These are phyloP conservation scores for Juglanconis sp. DNA, from an alignment of 2,329 filamentous ascomycete genomes.

Conservation along the genomic window DNA sequence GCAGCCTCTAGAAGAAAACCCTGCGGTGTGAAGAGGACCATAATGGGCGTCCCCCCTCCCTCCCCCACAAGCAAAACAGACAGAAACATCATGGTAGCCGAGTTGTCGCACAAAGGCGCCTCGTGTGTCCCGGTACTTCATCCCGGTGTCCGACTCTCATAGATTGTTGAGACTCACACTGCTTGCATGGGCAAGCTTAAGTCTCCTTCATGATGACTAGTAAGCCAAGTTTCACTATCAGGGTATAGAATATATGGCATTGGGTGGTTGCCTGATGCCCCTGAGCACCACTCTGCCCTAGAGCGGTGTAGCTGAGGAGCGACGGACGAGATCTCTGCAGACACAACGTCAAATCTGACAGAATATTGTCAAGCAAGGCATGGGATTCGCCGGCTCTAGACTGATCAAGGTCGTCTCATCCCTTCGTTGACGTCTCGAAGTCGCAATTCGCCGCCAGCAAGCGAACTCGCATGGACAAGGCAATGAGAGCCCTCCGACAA, in stretches of 20 bases:
- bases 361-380: not conserved
- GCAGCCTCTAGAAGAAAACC: not conserved
- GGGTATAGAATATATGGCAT: not conserved
- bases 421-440: not conserved
- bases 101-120: not conserved
- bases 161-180: not conserved
- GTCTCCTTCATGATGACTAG: too few species aligned
- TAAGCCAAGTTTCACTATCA: not conserved
- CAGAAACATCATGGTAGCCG: not conserved
- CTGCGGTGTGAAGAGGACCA: not conserved
- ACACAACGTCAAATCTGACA: not conserved
- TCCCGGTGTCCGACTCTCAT: not conserved
- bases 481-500: not conserved
- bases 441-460: not conserved
- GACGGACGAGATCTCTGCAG: not conserved
- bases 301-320: not conserved
- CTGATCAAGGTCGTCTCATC: not conserved
- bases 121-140: not conserved
- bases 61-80: not conserved
- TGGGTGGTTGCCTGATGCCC: not conserved
- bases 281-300: not conserved
- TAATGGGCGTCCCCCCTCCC: not conserved
- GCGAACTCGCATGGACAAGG: not conserved
- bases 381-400: not conserved
- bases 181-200: not conserved